Base-by-base conservation (phyloP, 2,329 filamentous ascomycete genomes). In the Aspergillus sp. region DNA sequence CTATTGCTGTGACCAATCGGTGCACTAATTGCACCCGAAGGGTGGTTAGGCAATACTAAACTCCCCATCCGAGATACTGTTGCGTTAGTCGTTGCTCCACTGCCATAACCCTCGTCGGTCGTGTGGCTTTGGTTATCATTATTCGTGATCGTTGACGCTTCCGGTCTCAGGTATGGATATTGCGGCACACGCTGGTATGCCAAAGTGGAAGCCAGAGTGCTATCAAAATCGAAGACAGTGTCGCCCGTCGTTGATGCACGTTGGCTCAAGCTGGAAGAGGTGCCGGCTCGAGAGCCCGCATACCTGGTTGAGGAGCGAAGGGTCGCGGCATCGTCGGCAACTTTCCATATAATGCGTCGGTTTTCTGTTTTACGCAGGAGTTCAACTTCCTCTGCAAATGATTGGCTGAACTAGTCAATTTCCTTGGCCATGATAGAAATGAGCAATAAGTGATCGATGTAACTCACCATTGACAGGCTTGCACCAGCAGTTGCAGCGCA, bases 391-490 rank as follows among this genome's bases (percentile, higher is more conserved):
- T 75, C 73, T 9, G 69, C 64, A 2, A 68, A 66, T 6, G 72
- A 68, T 49, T 67, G 70, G 58, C 71, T 74, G 55, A 31, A 56
- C 19, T 17, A 19, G 15, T 15, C 14, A 12, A 41, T 3, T 39
- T 15, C 35, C n/a, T 17, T 33, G 21, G 27, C 27, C 27, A 9
- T 31, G 8, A 8, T 11, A 31, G 27, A 31, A 31, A 31, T 11
- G 27, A 11, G 27, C 27, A 47, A 2, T 19, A 15, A 27, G 27
- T 35, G 9, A n/a, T n/a, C 14, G 23, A 23, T 12, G 15, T n/a
- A 21, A 31, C 66, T 63, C 52, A 76, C 74, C 73, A 75, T 65
- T 75, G 72, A 46, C 70, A 73, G 33, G 72, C 73, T 56, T 76
- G 72, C 21, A 77, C 61, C 49, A 77, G 61, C 21, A 77, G 54